Percentiles rank a stretch among this genome's conserved stretches.
phyloP scores from a whole-genome alignment of 176 grass and related monocot genomes.

The Raddia distichophylla region DNA sequence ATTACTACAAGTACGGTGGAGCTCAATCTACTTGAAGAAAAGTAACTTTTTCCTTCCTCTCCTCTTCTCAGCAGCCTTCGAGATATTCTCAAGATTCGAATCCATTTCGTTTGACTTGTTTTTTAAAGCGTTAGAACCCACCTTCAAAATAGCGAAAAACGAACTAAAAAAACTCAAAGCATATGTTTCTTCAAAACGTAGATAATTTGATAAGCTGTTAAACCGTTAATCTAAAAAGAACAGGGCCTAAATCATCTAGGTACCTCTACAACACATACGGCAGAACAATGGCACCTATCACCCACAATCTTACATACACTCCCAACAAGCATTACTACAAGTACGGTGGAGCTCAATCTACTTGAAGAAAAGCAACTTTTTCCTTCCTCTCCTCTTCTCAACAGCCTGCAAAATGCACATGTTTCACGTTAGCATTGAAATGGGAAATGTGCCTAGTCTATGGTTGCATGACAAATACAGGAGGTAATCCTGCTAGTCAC shows the following conservation, averaged over 20 bases:
- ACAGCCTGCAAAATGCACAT: slow-evolving; percentile 61
- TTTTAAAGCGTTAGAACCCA: too few relatives aligned
- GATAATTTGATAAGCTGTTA: too few relatives aligned
- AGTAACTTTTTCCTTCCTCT: slow-evolving; percentile 69
- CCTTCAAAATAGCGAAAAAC: too few relatives aligned
- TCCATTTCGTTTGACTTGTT: too few relatives aligned
- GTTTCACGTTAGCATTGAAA: slow-evolving; percentile 22
- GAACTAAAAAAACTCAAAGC: too few relatives aligned
- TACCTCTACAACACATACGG: slow-evolving; percentile 33
- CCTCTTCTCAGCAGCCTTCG: slow-evolving; percentile 92
- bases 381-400: slow-evolving; percentile 78
- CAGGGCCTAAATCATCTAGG: not conserved
- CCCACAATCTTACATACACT: slow-evolving; percentile 26
- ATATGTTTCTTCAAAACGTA: too few relatives aligned
- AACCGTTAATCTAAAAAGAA: too few relatives aligned
- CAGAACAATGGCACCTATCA: slow-evolving; percentile 13
- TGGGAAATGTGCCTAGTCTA: not conserved
- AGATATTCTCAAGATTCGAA: too few relatives aligned
- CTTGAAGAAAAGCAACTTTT: slow-evolving; percentile 83
- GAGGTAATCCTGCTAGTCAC: not conserved
- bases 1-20: slow-evolving; percentile 17
- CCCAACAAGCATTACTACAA: not conserved
- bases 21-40: slow-evolving; percentile 84
- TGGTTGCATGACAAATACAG: not conserved
- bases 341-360: slow-evolving; percentile 44